Percentiles rank a stretch among this genome's conserved stretches.
Evolutionary conservation across 1,284 basidiomycete genomes (phyloP).

Genomic region (Cryptococcus maquisensis): DNA sequence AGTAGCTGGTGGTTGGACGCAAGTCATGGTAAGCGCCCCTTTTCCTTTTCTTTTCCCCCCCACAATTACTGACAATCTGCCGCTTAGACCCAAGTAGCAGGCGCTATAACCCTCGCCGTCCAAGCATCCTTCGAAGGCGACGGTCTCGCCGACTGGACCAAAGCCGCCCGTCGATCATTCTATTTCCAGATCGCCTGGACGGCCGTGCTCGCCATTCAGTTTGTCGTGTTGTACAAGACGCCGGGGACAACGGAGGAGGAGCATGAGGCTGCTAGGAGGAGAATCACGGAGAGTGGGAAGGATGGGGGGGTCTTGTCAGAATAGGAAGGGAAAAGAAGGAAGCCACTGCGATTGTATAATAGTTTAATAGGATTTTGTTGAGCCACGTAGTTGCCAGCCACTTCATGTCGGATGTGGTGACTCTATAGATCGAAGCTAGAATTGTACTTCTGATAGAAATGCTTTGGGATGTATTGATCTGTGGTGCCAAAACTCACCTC

Average conservation of each 20-base stretch:
- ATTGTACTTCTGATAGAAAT: too few relatives aligned
- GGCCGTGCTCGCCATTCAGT: conserved; percentile 21
- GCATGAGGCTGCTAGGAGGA: conserved; percentile 27
- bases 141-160: conserved; percentile 30
- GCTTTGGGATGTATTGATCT: too few relatives aligned
- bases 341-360: too few relatives aligned
- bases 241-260: conserved; percentile 30
- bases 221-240: conserved; percentile 28
- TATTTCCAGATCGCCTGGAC: conserved; percentile 36
- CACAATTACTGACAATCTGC: background rate
- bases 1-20: conserved; percentile 38
- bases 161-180: conserved; percentile 22
- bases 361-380: too few relatives aligned
- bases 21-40: conserved; percentile 22
- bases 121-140: conserved; percentile 38
- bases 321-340: background rate
- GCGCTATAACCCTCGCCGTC: conserved; percentile 37
- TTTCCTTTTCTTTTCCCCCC: background rate
- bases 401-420: too few relatives aligned
- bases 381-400: too few relatives aligned
- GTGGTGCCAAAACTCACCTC: too few relatives aligned
- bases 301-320: conserved; percentile 5
- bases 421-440: too few relatives aligned
- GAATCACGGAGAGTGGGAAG: conserved; percentile 22
- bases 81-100: conserved; percentile 27